Conservation (phyloP, 2,329 filamentous ascomycete species). For the Pseudocercospora cruenta region DNA sequence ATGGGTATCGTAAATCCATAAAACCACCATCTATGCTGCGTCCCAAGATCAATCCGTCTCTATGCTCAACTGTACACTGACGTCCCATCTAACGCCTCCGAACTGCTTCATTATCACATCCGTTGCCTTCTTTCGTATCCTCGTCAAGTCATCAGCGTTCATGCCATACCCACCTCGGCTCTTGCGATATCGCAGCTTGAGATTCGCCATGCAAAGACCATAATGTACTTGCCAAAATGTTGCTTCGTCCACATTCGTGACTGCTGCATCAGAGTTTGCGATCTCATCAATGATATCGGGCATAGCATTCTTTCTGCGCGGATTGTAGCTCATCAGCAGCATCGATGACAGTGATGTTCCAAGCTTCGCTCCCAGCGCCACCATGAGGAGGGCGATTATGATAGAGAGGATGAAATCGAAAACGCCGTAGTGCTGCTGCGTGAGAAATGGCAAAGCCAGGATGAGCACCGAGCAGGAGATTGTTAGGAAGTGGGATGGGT, state of each 20-base stretch:
- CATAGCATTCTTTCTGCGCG: conserved; percentile 42
- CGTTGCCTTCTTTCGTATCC: conserved; percentile 74
- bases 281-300: conserved; percentile 75
- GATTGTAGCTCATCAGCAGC: conserved; percentile 87
- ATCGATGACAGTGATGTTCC: conserved; percentile 87
- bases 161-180: conserved; percentile 64
- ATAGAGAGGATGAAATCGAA: conserved; percentile 82
- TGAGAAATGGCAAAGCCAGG: conserved; percentile 79
- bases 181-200: conserved; percentile 71
- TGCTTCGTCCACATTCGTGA: conserved; percentile 81
- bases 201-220: conserved; percentile 90
- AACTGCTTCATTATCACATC: conserved; percentile 82
- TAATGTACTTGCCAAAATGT: conserved; percentile 99
- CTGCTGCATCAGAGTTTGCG: conserved; percentile 70
- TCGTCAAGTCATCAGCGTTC: conserved; percentile 62
- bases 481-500: conserved; percentile 93
- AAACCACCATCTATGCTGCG: not conserved
- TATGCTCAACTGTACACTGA: conserved; percentile 75
- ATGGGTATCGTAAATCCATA: conserved; percentile 4
- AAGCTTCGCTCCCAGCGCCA: conserved; percentile 78
- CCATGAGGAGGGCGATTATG: conserved; percentile 85
- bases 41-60: conserved; percentile 10
- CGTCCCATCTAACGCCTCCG: conserved; percentile 90
- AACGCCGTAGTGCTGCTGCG: conserved; percentile 78
- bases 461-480: conserved; percentile 82